A percentile compares a stretch with the other conserved stretches of the same genome.
Conservation (phyloP, 345 rosid genomes). For the Gossypium thurberi region DNA sequence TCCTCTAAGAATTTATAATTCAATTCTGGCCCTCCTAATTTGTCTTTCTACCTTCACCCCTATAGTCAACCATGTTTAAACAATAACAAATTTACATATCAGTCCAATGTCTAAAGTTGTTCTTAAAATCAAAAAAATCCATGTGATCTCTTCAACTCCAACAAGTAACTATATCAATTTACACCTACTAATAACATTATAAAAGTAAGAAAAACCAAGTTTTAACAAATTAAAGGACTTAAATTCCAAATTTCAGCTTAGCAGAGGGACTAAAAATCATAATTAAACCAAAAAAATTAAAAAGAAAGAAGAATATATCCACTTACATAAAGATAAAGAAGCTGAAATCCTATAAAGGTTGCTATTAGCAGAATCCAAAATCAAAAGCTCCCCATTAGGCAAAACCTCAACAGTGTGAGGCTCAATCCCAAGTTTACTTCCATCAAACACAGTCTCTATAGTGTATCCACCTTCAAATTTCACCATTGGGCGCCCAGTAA, state of each 20-base stretch:
- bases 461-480: slow-evolving; percentile 84
- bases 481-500: slow-evolving; percentile 80
- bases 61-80: no score
- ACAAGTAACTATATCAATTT: background rate
- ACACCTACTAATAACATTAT: background rate
- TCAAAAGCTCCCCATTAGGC: slow-evolving; percentile 77
- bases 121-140: background rate
- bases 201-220: background rate
- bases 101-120: no score
- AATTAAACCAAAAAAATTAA: background rate
- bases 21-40: no score
- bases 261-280: background rate
- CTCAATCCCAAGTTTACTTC: slow-evolving; percentile 92
- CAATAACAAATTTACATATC: no score
- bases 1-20: no score
- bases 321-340: slow-evolving; percentile 83
- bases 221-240: background rate
- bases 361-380: slow-evolving; percentile 83
- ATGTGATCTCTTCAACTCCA: background rate
- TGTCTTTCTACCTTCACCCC: no score
- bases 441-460: slow-evolving; percentile 96
- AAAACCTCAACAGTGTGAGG: slow-evolving; percentile 76
- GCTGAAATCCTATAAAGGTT: slow-evolving; percentile 84
- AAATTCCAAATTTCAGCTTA: background rate
- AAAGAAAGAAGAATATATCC: background rate